Evolutionary conservation across 2,329 filamentous ascomycete genomes (phyloP).

Genomic region (Alternaria panax): DNA sequence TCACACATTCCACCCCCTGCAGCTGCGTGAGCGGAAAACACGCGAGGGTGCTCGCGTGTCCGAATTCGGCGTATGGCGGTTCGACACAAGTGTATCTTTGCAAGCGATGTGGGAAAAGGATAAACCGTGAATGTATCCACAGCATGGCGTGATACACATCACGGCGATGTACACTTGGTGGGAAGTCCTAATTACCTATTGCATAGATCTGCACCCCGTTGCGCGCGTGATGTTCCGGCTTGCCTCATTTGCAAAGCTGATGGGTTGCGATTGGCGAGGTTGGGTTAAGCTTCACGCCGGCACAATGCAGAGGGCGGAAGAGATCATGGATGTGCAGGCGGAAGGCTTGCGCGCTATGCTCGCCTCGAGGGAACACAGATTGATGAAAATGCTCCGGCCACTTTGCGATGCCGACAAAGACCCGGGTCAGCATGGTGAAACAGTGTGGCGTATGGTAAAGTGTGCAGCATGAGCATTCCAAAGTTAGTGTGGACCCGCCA

Average conservation of each 20-base stretch:
- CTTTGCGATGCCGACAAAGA: constrained; percentile 1
- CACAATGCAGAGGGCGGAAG: constrained; percentile 25
- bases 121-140: constrained; percentile 4
- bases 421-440: neutral
- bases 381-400: constrained; percentile 23
- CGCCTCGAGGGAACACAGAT: constrained; percentile 11
- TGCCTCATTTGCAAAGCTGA: constrained; percentile 33
- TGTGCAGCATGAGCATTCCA: neutral
- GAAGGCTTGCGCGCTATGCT: constrained; percentile 28
- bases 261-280: constrained; percentile 34
- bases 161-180: constrained; percentile 22
- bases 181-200: constrained; percentile 17
- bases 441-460: constrained; percentile 5
- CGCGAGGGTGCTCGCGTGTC: constrained; percentile 10
- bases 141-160: constrained; percentile 27
- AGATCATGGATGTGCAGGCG: constrained; percentile 30
- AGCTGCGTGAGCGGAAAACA: constrained; percentile 4
- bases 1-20: neutral
- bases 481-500: neutral
- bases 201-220: constrained; percentile 47
- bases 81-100: neutral
- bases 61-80: neutral
- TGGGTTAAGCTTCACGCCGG: constrained; percentile 41
- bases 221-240: constrained; percentile 43
- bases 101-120: neutral